Base-by-base conservation (phyloP, 75 land plant species). In the Pseudotsuga menziesii region DNA sequence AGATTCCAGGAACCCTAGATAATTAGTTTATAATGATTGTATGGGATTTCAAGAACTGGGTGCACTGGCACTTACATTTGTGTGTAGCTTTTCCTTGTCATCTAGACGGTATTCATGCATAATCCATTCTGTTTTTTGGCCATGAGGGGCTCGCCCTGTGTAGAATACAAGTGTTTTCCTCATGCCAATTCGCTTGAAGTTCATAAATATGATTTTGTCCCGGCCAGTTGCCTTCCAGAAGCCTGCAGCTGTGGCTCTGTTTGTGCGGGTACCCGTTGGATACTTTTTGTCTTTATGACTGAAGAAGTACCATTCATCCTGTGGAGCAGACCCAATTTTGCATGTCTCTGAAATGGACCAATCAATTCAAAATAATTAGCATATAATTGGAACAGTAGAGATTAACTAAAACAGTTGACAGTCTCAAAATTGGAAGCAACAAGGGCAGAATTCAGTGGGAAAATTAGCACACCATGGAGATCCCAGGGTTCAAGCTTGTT, bases 401-500 rank as follows among this genome's bases (percentile, higher is more conserved):
- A 9, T 48, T 48, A 11, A 48, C 54, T 48, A 48, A 48, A 48
- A 48, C 54, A 48, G 11, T 12, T 48, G 1, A 48, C 54, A 48
- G 54, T 48, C 54, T 9, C 54, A 48, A 48, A 48, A 48, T 9
- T 48, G 54, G 54, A 48, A 48, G 54, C 54, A 9, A 48, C 1
- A 9, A 9, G 13, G 11, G 9, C 11, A 48, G 54, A 48, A 48
- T 48, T 44, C 9, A 11, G 54, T 48, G 2, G 0, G 54, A 48
- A 48, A 48, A 48, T 48, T 48, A 48, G 2, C 75, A 8, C 17
- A 90, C 92, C 92, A 83, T 86, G 86, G 48, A 90, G 90, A 56
- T 90, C 92, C 92, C 92, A 90, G 61, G 92, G 92, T 76, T 90
- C 92, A 32, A 88, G 88, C 64, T 90, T 88, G 84, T 90, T 88